phyloP scores from a whole-genome alignment of 352 stramenopile genomes.

The Globisporangium carolinianum region DNA sequence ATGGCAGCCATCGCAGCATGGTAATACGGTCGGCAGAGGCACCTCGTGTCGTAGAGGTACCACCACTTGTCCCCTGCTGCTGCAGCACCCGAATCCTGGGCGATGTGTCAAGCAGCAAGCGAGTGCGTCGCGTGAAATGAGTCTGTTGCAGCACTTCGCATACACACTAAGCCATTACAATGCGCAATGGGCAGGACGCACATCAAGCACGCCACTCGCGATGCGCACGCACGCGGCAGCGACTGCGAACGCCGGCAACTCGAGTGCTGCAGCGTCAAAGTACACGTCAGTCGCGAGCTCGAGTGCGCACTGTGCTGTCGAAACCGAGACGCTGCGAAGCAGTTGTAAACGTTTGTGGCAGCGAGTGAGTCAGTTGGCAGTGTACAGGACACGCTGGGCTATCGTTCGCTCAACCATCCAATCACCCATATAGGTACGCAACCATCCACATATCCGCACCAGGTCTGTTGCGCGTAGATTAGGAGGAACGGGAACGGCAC shows the following conservation, averaged over 20 bases:
- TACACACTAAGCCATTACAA: not conserved
- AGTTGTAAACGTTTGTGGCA: no score
- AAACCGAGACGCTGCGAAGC: constrained; percentile 16
- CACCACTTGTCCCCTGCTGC: constrained; percentile 28
- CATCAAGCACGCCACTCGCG: constrained; percentile 16
- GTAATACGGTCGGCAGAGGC: not conserved
- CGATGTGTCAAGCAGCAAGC: no score
- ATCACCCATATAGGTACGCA: no score
- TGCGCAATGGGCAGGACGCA: not conserved
- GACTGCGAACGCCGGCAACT: constrained; percentile 21
- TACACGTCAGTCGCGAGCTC: constrained; percentile 30
- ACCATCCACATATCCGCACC: constrained; percentile 10
- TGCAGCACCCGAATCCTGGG: no score
- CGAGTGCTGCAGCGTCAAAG: constrained; percentile 16
- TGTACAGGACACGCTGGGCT: no score
- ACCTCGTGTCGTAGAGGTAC: constrained; percentile 46
- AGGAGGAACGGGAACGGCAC: constrained; percentile 29
- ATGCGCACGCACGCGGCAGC: constrained; percentile 25
- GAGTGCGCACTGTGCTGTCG: constrained; percentile 29
- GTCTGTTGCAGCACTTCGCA: not conserved
- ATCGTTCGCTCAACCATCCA: no score
- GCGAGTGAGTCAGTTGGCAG: no score
- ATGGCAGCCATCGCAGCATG: not conserved
- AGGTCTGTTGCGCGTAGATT: constrained; percentile 20
- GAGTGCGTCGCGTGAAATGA: no score